These are phyloP conservation scores for Ophiostoma sp. DNA, from an alignment of 2,329 filamentous ascomycete species.

Conservation along the genomic window DNA sequence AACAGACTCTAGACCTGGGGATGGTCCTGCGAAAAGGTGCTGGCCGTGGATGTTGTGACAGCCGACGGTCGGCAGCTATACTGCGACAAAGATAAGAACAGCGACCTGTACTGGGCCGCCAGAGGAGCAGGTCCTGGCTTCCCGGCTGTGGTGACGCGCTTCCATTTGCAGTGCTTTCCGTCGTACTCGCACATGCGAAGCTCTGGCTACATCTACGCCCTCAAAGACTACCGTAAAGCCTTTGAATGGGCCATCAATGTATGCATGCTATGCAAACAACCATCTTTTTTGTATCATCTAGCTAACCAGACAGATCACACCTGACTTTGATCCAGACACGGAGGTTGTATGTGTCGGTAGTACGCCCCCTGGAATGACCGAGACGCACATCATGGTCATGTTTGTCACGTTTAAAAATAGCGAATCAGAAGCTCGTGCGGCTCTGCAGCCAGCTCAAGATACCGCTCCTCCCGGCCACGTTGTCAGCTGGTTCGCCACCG, in stretches of 20 bases:
- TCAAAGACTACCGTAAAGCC: slow-evolving; percentile 40
- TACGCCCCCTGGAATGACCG: slow-evolving; percentile 30
- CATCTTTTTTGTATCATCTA: neutral
- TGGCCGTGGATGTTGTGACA: slow-evolving; percentile 45
- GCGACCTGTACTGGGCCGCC: slow-evolving; percentile 47
- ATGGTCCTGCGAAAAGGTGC: slow-evolving; percentile 47
- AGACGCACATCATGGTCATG: slow-evolving; percentile 35
- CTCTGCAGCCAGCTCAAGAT: slow-evolving; percentile 37
- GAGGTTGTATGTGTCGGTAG: slow-evolving; percentile 40
- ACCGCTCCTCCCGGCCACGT: slow-evolving; percentile 36
- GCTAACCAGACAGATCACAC: slow-evolving; percentile 21
- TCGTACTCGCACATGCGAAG: slow-evolving; percentile 20
- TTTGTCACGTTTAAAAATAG: slow-evolving; percentile 41
- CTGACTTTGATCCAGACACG: slow-evolving; percentile 35
- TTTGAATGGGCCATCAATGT: slow-evolving; percentile 26
- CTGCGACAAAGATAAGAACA: slow-evolving; percentile 37
- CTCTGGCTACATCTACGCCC: slow-evolving; percentile 42
- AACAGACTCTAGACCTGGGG: slow-evolving; percentile 43
- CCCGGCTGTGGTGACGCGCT: slow-evolving; percentile 48
- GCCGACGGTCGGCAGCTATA: slow-evolving; percentile 39
- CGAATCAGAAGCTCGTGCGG: slow-evolving; percentile 34
- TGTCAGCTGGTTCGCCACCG: slow-evolving; percentile 18
- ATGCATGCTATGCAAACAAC: slow-evolving; percentile 21
- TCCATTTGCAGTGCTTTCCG: slow-evolving; percentile 42
- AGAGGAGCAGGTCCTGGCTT: slow-evolving; percentile 47